Conservation (phyloP, 441 rosid species). For the Jatropha multifida region DNA sequence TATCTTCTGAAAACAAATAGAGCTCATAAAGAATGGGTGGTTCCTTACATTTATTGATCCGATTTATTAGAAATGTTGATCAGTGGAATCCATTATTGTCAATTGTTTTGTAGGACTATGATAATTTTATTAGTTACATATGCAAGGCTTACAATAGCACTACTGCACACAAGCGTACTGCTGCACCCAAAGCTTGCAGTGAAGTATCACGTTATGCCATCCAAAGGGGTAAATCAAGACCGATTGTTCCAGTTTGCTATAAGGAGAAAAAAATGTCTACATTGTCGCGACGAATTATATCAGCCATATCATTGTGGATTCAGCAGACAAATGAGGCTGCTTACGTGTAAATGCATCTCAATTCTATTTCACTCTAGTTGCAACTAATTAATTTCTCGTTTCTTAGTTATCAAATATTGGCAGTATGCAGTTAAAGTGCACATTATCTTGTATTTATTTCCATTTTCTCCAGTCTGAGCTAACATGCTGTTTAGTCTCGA, state of each 20-base stretch:
- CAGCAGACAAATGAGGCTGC: slow-evolving; percentile 14
- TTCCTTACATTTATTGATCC: not conserved
- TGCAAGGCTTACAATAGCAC: slow-evolving; percentile 74
- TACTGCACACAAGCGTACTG: slow-evolving; percentile 13
- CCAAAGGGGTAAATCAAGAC: slow-evolving; percentile 19
- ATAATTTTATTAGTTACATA: slow-evolving; percentile 67
- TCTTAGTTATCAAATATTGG: not conserved
- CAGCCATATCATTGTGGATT: slow-evolving; percentile 33
- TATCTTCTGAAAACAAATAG: too few relatives aligned
- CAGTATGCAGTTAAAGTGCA: not conserved
- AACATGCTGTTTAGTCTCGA: not conserved
- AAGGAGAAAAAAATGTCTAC: slow-evolving; percentile 33
- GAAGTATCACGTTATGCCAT: slow-evolving; percentile 24
- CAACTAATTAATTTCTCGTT: not conserved
- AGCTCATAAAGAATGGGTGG: not conserved
- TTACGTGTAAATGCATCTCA: not conserved
- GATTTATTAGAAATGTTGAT: not conserved
- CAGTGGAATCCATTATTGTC: not conserved
- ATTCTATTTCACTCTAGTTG: not conserved
- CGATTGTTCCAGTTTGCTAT: slow-evolving; percentile 39
- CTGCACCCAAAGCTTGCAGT: slow-evolving; percentile 50
- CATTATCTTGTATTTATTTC: not conserved
- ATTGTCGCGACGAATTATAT: slow-evolving; percentile 27
- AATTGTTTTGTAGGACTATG: slow-evolving; percentile 55
- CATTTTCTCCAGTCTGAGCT: not conserved